Evolutionary conservation across 345 rosid genomes (phyloP), one percentile per base, ranked within the genome.

Genomic region (Iberis pinnata): DNA sequence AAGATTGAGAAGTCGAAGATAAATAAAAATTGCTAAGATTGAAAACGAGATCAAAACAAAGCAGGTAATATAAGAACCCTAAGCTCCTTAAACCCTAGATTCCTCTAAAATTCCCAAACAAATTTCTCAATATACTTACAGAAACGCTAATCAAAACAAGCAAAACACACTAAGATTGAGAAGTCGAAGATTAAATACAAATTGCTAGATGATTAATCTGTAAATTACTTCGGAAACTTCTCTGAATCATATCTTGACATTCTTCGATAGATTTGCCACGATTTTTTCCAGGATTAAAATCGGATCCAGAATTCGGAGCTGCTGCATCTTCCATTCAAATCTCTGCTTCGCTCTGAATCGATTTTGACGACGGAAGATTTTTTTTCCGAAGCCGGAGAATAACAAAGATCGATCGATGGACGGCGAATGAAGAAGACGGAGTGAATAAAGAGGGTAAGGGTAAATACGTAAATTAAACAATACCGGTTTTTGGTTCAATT

Each of bases 161-260:
- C 27, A 41, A 14, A n/a, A n/a, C n/a, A n/a, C n/a, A n/a, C n/a
- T 60, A 16, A 26, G 16, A 46, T 18, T 20, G 12, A 14, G 8
- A 12, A 6, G 48, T 22, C 25, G 41, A 24, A 6, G 35, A 9
- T 31, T 24, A 42, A 46, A 32, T 27, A 4, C 2, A 31, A 39
- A 17, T 54, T n/a, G 54, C 52, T 61, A n/a, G n/a, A n/a, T n/a
- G n/a, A n/a, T n/a, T n/a, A n/a, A 14, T 6, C 8, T 44, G 16
- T 12, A 29, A n/a, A 26, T 68, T 29, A 69, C 73, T 57, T 63
- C 73, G 70, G 22, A 63, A 53, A n/a, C 70, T 70, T 43, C 65
- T 53, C 2, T 2, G 73, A 41, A 70, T 70, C 73, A 70, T 70
- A 36, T 36, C 57, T 22, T 61, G 26, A 38, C 73, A 70, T 70